These are phyloP conservation scores for Durotheca rogersii DNA, from an alignment of 495 filamentous ascomycete species.

Conservation along the genomic window DNA sequence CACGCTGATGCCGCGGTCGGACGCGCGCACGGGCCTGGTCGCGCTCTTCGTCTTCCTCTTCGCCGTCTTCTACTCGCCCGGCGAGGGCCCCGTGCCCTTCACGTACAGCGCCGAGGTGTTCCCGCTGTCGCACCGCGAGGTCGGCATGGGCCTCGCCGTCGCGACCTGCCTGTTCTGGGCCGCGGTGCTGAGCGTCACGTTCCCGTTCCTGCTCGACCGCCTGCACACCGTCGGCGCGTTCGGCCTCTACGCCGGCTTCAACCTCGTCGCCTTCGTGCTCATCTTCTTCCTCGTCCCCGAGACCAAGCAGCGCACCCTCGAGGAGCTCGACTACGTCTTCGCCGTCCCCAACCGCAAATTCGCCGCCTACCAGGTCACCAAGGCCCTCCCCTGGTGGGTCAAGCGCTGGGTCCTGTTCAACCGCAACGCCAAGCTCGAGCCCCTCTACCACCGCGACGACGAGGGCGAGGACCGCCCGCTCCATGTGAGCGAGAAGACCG, in stretches of 20 bases:
- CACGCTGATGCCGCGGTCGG: slow-evolving; percentile 64
- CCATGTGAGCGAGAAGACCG: not conserved
- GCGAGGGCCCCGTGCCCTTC: slow-evolving; percentile 82
- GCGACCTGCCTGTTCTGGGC: slow-evolving; percentile 70
- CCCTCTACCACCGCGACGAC: slow-evolving; percentile 57
- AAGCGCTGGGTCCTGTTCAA: slow-evolving; percentile 63
- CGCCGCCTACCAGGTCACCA: slow-evolving; percentile 61
- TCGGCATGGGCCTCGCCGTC: slow-evolving; percentile 74
- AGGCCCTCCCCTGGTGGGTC: slow-evolving; percentile 67
- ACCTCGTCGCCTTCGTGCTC: slow-evolving; percentile 61
- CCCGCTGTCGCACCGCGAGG: slow-evolving; percentile 70
- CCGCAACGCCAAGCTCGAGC: slow-evolving; percentile 55
- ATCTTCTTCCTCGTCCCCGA: slow-evolving; percentile 70
- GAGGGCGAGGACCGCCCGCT: too few relatives aligned
- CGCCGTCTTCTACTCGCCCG: slow-evolving; percentile 71
- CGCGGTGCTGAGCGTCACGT: slow-evolving; percentile 62
- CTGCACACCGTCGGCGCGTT: slow-evolving; percentile 59
- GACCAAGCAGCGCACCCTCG: slow-evolving; percentile 67
- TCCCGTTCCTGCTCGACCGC: slow-evolving; percentile 60
- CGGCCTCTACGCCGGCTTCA: slow-evolving; percentile 62
- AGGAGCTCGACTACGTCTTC: slow-evolving; percentile 85
- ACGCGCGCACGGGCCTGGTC: slow-evolving; percentile 47
- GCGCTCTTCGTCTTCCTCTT: slow-evolving; percentile 74
- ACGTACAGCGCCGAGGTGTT: slow-evolving; percentile 79
- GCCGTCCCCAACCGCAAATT: slow-evolving; percentile 66